Evolutionary conservation across 2,329 filamentous ascomycete species (phyloP).

Genomic region (Knoxdaviesia capensis): DNA sequence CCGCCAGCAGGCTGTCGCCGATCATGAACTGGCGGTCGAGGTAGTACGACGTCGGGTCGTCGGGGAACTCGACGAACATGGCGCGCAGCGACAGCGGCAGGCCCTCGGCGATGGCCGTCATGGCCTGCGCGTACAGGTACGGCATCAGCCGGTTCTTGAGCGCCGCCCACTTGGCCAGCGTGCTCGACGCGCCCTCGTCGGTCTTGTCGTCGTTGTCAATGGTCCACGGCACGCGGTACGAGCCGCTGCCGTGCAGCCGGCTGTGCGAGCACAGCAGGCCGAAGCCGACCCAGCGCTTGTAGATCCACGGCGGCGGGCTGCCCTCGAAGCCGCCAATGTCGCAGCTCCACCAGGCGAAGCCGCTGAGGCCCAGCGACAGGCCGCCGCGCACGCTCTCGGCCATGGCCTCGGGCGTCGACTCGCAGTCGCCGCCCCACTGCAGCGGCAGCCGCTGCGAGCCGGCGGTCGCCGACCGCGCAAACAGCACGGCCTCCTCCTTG

Average conservation of each 20-base stretch:
- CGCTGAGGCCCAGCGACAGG: slow-evolving; percentile 39
- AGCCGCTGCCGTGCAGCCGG: slow-evolving; percentile 47
- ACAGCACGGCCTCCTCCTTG: slow-evolving; percentile 36
- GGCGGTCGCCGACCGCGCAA: slow-evolving; percentile 45
- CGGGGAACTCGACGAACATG: slow-evolving; percentile 49
- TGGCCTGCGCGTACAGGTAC: slow-evolving; percentile 25
- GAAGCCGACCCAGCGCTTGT: slow-evolving; percentile 65
- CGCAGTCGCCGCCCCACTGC: slow-evolving; percentile 57
- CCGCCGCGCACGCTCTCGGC: slow-evolving; percentile 50
- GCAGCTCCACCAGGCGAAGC: slow-evolving; percentile 48
- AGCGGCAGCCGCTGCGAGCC: slow-evolving; percentile 51
- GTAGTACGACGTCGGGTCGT: slow-evolving; percentile 46
- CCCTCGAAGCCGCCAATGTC: slow-evolving; percentile 59
- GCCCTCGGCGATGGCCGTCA: slow-evolving; percentile 22
- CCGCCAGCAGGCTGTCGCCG: slow-evolving; percentile 41
- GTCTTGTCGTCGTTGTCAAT: slow-evolving; percentile 42
- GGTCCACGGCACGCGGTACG: slow-evolving; percentile 57
- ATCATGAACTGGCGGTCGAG: slow-evolving; percentile 57
- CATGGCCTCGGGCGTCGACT: slow-evolving; percentile 53
- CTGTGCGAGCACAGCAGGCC: slow-evolving; percentile 51
- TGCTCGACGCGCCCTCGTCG: slow-evolving; percentile 30
- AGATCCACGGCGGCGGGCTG: slow-evolving; percentile 43
- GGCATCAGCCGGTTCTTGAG: slow-evolving; percentile 32
- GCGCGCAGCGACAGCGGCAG: slow-evolving; percentile 42
- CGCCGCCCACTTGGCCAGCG: slow-evolving; percentile 24